These are phyloP conservation scores for Acanthamoeba triangularis DNA, from an alignment of 208 protist genomes.

Conservation along the genomic window DNA sequence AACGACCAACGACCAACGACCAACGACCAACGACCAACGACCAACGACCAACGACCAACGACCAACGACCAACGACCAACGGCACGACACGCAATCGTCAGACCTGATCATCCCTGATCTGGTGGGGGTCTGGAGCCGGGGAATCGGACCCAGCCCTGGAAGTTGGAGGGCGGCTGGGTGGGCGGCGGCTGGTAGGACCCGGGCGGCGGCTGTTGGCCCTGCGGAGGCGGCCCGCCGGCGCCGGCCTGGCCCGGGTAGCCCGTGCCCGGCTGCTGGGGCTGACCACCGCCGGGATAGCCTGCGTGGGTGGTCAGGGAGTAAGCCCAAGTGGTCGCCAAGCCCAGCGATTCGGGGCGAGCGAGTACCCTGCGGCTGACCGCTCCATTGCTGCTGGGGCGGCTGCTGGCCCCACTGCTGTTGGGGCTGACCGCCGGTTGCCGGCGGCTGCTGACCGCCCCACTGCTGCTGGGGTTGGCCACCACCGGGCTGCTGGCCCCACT, in stretches of 20 bases:
- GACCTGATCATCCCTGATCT: background rate
- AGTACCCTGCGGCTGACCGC: background rate
- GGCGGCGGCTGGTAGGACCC: background rate
- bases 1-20: background rate
- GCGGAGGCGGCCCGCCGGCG: too few species aligned
- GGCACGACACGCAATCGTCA: background rate
- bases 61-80: background rate
- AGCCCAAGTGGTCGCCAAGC: background rate
- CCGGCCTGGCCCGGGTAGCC: background rate
- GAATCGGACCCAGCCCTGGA: background rate
- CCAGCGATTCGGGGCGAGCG: background rate
- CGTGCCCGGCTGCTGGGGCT: slow-evolving; percentile 3
- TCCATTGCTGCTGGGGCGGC: background rate
- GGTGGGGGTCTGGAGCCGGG: background rate
- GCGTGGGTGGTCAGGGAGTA: too few species aligned
- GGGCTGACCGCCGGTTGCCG: too few species aligned
- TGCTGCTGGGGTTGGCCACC: background rate
- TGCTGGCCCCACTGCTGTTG: background rate
- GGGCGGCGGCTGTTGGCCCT: background rate
- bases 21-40: background rate
- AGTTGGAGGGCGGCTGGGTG: background rate
- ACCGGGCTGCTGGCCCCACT: background rate
- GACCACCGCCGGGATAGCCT: background rate
- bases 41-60: background rate
- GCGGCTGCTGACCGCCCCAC: background rate